Conservation (phyloP, 345 rosid species). For the Brassica rapa region DNA sequence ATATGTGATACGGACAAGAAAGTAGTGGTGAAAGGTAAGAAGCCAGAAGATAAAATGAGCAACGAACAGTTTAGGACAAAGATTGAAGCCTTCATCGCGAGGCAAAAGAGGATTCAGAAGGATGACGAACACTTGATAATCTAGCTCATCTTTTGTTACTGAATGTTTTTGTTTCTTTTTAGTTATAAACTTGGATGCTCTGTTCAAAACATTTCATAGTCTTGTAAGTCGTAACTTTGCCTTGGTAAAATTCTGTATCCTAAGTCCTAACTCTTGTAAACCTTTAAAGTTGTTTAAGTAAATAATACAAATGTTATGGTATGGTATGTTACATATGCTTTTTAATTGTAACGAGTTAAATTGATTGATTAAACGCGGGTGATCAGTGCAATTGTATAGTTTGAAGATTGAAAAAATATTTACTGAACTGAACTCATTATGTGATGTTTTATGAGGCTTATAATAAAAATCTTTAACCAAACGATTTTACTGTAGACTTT, state of each 20-base stretch:
- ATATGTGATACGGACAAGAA: constrained; percentile 35
- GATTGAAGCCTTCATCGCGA: constrained; percentile 75
- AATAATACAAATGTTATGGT: constrained; percentile 17
- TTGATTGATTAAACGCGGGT: background rate
- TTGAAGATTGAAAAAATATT: background rate
- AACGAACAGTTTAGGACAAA: constrained; percentile 67
- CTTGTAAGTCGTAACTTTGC: constrained; percentile 26
- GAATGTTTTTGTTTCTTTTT: background rate
- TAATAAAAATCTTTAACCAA: too few species aligned
- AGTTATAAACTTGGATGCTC: constrained; percentile 9
- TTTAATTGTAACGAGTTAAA: background rate
- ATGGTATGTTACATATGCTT: background rate
- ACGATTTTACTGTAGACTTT: too few species aligned
- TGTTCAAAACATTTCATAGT: constrained; percentile 19
- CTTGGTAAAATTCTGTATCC: background rate
- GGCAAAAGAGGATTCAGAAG: constrained; percentile 69
- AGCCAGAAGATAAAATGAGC: constrained; percentile 65
- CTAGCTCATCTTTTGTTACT: constrained; percentile 20
- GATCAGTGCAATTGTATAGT: background rate
- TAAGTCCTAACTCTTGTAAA: constrained; percentile 3
- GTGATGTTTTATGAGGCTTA: too few species aligned
- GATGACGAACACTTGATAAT: constrained; percentile 56
- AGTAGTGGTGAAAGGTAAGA: constrained; percentile 33
- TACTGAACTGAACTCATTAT: too few species aligned
- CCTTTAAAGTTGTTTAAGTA: constrained; percentile 9